Percentiles rank a stretch among this genome's conserved stretches.
These are phyloP conservation scores for Colletotrichum sp. DNA, from an alignment of 2,329 filamentous ascomycete genomes.

Conservation along the genomic window DNA sequence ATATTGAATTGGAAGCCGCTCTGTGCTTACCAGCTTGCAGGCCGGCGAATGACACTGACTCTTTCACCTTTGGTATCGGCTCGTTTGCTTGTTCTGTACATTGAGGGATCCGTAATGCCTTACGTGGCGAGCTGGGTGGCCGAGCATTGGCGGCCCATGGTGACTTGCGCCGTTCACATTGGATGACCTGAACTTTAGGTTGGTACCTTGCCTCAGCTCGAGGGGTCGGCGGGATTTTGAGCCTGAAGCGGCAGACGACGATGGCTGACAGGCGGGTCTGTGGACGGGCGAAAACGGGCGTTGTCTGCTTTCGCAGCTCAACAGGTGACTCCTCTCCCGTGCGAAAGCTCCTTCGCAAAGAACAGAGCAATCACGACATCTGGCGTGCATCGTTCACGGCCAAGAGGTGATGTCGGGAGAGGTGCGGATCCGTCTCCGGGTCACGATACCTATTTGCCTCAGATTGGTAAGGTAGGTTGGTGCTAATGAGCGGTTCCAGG, in stretches of 20 bases:
- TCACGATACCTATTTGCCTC: slow-evolving; percentile 1
- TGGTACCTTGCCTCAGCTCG: slow-evolving; percentile 8
- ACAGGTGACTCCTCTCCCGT: not conserved
- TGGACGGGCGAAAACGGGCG: not conserved
- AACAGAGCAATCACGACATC: not conserved
- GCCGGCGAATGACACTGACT: not conserved
- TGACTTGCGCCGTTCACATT: not conserved
- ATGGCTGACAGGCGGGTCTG: not conserved
- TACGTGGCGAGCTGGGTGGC: not conserved
- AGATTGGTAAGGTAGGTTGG: not conserved
- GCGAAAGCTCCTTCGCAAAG: not conserved
- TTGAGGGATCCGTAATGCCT: not conserved
- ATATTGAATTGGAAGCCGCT: not conserved
- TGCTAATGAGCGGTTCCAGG: not conserved
- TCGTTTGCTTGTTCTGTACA: not conserved
- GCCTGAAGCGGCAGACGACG: not conserved
- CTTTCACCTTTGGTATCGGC: not conserved
- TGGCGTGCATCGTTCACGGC: not conserved
- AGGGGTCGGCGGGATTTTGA: not conserved
- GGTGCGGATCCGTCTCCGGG: slow-evolving; percentile 3
- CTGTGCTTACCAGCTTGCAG: not conserved
- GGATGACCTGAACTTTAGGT: slow-evolving; percentile 14
- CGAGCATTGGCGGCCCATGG: not conserved
- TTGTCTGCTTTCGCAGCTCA: not conserved
- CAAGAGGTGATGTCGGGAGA: slow-evolving; percentile 15